phyloP scores from a whole-genome alignment of 2,329 filamentous ascomycete species.

The Cytospora chrysosperma region DNA sequence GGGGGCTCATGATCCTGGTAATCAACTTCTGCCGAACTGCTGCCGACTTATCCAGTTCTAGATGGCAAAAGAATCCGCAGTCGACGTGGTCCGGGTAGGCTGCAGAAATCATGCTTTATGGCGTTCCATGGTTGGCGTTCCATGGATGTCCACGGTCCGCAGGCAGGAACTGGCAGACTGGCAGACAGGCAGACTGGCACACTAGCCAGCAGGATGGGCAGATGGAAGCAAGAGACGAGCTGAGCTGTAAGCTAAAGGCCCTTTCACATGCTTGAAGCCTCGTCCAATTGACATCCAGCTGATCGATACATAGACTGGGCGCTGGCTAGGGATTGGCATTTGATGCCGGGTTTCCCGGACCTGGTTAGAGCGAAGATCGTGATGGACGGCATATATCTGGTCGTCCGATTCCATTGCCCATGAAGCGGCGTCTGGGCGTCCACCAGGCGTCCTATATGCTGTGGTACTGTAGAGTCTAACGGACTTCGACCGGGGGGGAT shows the following conservation, averaged over 20 bases:
- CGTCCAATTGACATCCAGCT: not conserved
- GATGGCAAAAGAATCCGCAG: not conserved
- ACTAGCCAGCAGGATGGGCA: too few species aligned
- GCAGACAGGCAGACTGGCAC: too few species aligned
- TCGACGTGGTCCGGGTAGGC: slow-evolving; percentile 5
- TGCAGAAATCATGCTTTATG: not conserved
- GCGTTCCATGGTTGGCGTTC: not conserved
- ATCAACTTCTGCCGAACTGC: too few species aligned
- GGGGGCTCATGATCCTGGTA: slow-evolving; percentile 16
- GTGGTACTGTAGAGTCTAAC: too few species aligned
- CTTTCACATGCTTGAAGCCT: not conserved
- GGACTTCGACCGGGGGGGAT: not conserved
- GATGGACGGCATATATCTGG: not conserved
- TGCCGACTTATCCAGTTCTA: slow-evolving; percentile 5
- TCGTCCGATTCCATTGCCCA: not conserved
- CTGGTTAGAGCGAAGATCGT: not conserved
- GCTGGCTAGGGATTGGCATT: not conserved
- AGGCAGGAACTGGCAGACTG: not conserved
- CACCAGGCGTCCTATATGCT: too few species aligned
- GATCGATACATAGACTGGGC: too few species aligned
- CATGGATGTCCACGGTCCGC: not conserved
- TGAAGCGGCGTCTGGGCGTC: not conserved
- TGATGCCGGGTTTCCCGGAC: not conserved
- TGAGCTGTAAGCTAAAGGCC: too few species aligned
- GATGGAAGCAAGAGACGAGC: too few species aligned